Conservation (phyloP, 1,284 basidiomycete species). For the Malassezia restricta region DNA sequence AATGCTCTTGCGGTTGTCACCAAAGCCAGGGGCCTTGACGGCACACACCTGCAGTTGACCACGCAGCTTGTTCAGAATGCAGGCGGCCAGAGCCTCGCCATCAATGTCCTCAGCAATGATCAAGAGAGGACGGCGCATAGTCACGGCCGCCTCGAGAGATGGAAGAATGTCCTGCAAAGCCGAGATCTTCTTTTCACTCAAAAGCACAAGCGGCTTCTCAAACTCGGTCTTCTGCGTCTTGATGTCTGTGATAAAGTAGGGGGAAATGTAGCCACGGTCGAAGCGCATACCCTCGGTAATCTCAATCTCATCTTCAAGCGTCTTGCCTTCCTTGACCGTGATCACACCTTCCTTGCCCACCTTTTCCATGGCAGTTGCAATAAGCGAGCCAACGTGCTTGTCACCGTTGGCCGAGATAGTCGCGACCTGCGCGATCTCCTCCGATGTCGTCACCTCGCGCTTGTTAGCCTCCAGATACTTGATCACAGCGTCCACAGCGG, state of each 20-base stretch:
- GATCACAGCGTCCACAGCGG: constrained; percentile 89
- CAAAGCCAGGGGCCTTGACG: constrained; percentile 94
- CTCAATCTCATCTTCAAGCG: constrained; percentile 94
- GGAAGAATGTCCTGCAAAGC: constrained; percentile 89
- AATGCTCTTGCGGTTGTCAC: constrained; percentile 96
- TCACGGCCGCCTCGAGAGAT: constrained; percentile 78
- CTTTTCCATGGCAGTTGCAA: constrained; percentile 99
- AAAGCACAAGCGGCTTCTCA: constrained; percentile 84
- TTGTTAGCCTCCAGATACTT: constrained; percentile 79
- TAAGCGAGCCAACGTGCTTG: constrained; percentile 80
- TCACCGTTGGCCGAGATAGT: constrained; percentile 98
- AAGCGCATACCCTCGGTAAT: constrained; percentile 99
- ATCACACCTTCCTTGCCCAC: constrained; percentile 99
- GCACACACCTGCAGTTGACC: constrained; percentile 85
- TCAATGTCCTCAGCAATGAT: constrained; percentile 97
- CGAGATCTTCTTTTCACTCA: constrained; percentile 97
- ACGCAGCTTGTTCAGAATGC: constrained; percentile 95
- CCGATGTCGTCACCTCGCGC: constrained; percentile 87
- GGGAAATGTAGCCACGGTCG: constrained; percentile 95
- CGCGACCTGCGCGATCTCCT: constrained; percentile 94
- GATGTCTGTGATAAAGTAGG: constrained; percentile 97
- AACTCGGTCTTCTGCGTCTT: constrained; percentile 93
- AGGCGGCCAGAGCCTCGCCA: constrained; percentile 91
- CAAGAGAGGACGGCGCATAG: constrained; percentile 77
- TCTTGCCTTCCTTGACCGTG: constrained; percentile 95